Evolutionary conservation across 2,329 filamentous ascomycete species (phyloP).

Genomic region (Lasiodiplodia gonubiensis): DNA sequence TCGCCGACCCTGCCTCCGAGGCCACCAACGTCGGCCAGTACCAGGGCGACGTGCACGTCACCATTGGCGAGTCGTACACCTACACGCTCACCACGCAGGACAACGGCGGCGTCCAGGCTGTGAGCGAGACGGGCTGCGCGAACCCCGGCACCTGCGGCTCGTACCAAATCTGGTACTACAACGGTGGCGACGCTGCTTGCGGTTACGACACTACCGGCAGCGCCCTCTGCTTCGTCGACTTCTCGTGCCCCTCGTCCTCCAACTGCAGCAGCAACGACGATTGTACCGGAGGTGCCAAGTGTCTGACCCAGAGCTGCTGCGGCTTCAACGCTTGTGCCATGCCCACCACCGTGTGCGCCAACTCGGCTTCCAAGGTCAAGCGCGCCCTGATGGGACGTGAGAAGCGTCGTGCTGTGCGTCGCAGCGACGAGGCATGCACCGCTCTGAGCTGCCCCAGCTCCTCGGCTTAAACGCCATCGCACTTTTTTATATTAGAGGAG

Average conservation of each 20-base stretch:
- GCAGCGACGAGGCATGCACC: neutral
- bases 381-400: neutral
- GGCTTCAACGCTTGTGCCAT: neutral
- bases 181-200: neutral
- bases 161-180: neutral
- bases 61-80: neutral
- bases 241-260: too few relatives aligned
- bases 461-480: neutral
- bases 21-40: constrained; percentile 14
- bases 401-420: neutral
- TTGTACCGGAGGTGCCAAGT: neutral
- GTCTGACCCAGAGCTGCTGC: neutral
- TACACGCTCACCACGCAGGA: neutral
- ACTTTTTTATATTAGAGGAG: too few relatives aligned
- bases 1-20: neutral
- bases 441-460: neutral
- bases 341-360: neutral
- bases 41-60: neutral
- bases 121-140: neutral
- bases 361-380: neutral
- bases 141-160: neutral
- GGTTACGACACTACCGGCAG: neutral
- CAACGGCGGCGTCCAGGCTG: neutral
- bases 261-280: neutral
- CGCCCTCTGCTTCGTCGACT: neutral